Conservation (phyloP, 2,329 filamentous ascomycete genomes). For the Cytospora leucostoma region DNA sequence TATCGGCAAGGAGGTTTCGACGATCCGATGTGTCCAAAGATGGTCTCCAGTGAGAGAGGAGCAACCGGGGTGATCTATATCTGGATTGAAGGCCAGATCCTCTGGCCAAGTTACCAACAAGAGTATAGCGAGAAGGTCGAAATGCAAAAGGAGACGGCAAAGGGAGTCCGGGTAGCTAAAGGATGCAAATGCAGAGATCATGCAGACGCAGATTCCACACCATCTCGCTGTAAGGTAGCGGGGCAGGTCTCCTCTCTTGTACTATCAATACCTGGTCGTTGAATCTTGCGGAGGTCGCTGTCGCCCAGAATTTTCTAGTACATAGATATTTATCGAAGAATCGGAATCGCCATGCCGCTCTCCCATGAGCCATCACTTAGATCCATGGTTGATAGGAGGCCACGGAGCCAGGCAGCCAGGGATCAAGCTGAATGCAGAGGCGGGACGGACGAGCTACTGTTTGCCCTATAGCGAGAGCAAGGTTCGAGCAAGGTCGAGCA, state of each 20-base stretch:
- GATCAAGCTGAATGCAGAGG: conserved; percentile 7
- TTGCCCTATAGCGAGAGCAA: background rate
- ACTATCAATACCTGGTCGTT: background rate
- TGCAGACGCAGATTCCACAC: conserved; percentile 9
- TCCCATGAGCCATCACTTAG: background rate
- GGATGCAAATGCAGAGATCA: conserved; percentile 9
- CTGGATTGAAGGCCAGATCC: conserved; percentile 19
- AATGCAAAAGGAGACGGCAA: background rate
- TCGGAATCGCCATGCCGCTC: conserved; percentile 17
- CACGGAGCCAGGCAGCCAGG: conserved; percentile 15
- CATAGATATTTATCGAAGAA: conserved; percentile 7
- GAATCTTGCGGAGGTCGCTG: background rate
- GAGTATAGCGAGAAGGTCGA: background rate
- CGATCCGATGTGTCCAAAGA: background rate
- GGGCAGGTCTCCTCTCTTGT: conserved; percentile 12
- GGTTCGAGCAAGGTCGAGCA: background rate
- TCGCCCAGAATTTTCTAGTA: background rate
- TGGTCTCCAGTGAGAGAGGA: conserved; percentile 24
- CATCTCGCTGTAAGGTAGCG: background rate
- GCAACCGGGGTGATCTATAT: conserved; percentile 21
- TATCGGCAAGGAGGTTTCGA: background rate
- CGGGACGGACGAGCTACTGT: conserved; percentile 5
- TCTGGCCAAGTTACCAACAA: conserved; percentile 13
- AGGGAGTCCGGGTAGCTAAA: background rate
- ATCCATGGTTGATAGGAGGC: background rate